Percentiles rank a stretch among this genome's conserved stretches.
Evolutionary conservation across 2,329 filamentous ascomycete species (phyloP).

Genomic region (Phialophora expanda): DNA sequence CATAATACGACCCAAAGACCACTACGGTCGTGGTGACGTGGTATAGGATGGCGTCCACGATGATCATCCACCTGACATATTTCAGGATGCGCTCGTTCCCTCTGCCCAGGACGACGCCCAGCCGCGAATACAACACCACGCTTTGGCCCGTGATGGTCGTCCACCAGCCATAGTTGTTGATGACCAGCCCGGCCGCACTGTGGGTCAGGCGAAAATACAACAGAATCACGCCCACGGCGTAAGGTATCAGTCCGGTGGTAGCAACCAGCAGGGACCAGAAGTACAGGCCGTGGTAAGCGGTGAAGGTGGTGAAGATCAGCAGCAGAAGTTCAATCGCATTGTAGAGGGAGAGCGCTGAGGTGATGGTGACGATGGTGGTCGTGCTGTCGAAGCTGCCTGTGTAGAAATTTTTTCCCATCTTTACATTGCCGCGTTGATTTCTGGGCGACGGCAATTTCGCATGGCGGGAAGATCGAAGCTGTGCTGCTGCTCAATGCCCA

Average conservation of each 20-base stretch:
- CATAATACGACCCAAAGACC: slow-evolving; percentile 46
- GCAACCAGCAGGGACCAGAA: slow-evolving; percentile 56
- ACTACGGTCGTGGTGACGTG: slow-evolving; percentile 53
- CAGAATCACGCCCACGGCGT: slow-evolving; percentile 54
- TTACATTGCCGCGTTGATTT: background rate
- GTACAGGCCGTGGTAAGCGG: slow-evolving; percentile 53
- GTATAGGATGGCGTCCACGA: slow-evolving; percentile 50
- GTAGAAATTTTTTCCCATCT: slow-evolving; percentile 12
- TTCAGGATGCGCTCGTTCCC: slow-evolving; percentile 43
- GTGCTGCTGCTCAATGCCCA: background rate
- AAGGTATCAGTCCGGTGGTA: slow-evolving; percentile 51
- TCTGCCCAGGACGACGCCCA: slow-evolving; percentile 51
- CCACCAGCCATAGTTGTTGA: slow-evolving; percentile 54
- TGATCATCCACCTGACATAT: slow-evolving; percentile 53
- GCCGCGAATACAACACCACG: slow-evolving; percentile 57
- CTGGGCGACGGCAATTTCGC: too few species aligned
- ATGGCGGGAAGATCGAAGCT: background rate
- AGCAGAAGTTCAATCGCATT: slow-evolving; percentile 57
- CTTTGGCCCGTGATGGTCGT: slow-evolving; percentile 56
- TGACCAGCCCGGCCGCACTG: slow-evolving; percentile 36
- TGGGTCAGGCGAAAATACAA: slow-evolving; percentile 49
- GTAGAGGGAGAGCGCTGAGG: slow-evolving; percentile 46
- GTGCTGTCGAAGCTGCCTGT: slow-evolving; percentile 18
- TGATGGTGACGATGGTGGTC: slow-evolving; percentile 16
- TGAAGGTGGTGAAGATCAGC: slow-evolving; percentile 56